Evolutionary conservation across 2,329 filamentous ascomycete genomes (phyloP), one percentile per base, ranked within the genome.

Genomic region (Pestalotiopsis sp.): DNA sequence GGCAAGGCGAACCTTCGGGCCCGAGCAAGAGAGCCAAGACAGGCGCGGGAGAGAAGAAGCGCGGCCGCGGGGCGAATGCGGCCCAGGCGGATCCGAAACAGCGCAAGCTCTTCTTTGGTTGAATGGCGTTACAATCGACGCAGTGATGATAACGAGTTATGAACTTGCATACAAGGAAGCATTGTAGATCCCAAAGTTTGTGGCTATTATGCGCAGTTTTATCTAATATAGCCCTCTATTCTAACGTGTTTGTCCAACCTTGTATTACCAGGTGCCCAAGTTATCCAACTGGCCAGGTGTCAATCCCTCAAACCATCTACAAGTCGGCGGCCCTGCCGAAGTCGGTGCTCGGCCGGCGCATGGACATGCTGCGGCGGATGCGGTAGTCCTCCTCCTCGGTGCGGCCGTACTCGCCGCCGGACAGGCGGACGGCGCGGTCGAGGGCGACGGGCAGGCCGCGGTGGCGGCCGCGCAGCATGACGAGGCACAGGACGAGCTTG

Each of bases 401-500:
- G 3, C 71, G 71, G 39, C 81, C 75, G 66, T 83, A 73, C 56
- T 80, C 74, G 52, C 82, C 78, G 11, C 75, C 76, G 3, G 84
- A 83, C n/a, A 86, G 70, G 49, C 82, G 75, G 2, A 86, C 82
- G 3, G 87, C 87, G 60, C 85, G 81, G 72, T 90, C 87, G 69
- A 89, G 78, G 3, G 86, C 85, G 39, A 88, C 85, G 0, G 87
- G 87, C 38, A 90, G 72, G 1, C 86, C 86, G n/a, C 87, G 79
- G 76, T 89, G 87, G 0, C 87, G 77, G 0, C 87, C 87, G 7
- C 86, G 77, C 39, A 91, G 74, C 80, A 88, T 89, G 13, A 91
- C 87, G 3, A 85, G 80, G 62, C 86, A 84, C 68, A 91, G 76
- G 23, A 90, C 83, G 52, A 91, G 74, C 78, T 91, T 91, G 75